Conservation (phyloP, 1,284 basidiomycete genomes). For the Sanguinoderma infundibulare region DNA sequence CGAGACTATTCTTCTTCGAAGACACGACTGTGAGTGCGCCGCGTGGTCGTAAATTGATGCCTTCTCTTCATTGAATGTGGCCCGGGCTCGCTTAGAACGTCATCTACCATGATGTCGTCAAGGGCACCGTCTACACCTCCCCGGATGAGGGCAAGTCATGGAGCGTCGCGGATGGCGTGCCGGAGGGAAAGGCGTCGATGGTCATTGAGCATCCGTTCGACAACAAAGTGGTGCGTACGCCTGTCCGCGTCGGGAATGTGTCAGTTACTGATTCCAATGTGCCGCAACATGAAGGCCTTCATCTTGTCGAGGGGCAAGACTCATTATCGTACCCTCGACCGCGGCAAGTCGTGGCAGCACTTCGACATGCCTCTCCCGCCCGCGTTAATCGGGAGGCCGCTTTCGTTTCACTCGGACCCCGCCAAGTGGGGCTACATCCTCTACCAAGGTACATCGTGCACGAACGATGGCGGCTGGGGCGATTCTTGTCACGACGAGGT, state of each 20-base stretch:
- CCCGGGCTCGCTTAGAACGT: constrained; percentile 54
- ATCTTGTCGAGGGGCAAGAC: constrained; percentile 71
- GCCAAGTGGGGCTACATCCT: constrained; percentile 76
- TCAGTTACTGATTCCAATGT: neutral
- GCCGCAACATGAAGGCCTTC: constrained; percentile 83
- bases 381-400: constrained; percentile 62
- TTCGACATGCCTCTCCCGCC: constrained; percentile 74
- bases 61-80: constrained; percentile 1
- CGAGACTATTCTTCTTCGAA: constrained; percentile 90
- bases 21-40: constrained; percentile 73
- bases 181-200: constrained; percentile 64
- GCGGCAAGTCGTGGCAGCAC: constrained; percentile 83
- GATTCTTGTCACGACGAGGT: constrained; percentile 80
- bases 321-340: constrained; percentile 87
- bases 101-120: constrained; percentile 81
- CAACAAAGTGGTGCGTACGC: constrained; percentile 42
- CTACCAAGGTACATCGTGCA: constrained; percentile 83
- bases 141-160: constrained; percentile 91
- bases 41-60: constrained; percentile 14
- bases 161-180: constrained; percentile 66
- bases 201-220: constrained; percentile 91
- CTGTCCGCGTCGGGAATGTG: neutral
- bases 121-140: constrained; percentile 78
- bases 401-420: constrained; percentile 84
- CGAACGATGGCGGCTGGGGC: constrained; percentile 58